A percentile compares a stretch with the other conserved stretches of the same genome.
These are phyloP conservation scores for Acacia acuminata DNA, from an alignment of 306 rosid genomes.

Conservation along the genomic window DNA sequence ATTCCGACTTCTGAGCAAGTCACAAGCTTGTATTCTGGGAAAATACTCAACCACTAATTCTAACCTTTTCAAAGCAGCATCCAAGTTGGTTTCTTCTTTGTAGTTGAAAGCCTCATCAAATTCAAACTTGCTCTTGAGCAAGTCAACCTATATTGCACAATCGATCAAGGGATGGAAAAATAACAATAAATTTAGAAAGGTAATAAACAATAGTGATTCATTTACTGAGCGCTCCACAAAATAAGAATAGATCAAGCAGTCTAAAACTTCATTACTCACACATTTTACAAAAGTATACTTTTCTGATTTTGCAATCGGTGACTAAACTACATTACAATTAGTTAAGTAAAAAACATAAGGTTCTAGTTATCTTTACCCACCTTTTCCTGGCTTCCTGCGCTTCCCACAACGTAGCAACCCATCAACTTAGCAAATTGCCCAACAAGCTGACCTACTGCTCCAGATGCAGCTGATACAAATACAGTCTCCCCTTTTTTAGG, in stretches of 20 bases:
- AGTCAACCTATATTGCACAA: not conserved
- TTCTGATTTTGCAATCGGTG: not conserved
- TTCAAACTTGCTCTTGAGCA: constrained; percentile 22
- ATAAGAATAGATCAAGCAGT: not conserved
- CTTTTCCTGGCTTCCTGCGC: constrained; percentile 18
- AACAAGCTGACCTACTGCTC: constrained; percentile 7
- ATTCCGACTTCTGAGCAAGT: not conserved
- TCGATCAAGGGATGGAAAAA: not conserved
- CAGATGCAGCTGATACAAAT: constrained; percentile 4
- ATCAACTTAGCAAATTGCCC: not conserved
- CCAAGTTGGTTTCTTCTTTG: constrained; percentile 19
- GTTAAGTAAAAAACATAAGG: not conserved
- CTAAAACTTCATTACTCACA: not conserved
- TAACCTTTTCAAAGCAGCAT: constrained; percentile 17
- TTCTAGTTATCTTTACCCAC: not conserved
- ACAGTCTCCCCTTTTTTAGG: constrained; percentile 21
- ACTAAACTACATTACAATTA: not conserved
- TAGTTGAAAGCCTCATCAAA: constrained; percentile 25
- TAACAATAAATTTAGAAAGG: not conserved
- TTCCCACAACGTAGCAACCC: constrained; percentile 24
- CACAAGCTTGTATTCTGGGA: not conserved
- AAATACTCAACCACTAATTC: not conserved
- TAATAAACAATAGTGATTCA: not conserved
- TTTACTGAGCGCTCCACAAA: not conserved
- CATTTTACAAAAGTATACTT: not conserved